Conservation (phyloP, 2,329 filamentous ascomycete genomes). For the Colletotrichum graminicola region DNA sequence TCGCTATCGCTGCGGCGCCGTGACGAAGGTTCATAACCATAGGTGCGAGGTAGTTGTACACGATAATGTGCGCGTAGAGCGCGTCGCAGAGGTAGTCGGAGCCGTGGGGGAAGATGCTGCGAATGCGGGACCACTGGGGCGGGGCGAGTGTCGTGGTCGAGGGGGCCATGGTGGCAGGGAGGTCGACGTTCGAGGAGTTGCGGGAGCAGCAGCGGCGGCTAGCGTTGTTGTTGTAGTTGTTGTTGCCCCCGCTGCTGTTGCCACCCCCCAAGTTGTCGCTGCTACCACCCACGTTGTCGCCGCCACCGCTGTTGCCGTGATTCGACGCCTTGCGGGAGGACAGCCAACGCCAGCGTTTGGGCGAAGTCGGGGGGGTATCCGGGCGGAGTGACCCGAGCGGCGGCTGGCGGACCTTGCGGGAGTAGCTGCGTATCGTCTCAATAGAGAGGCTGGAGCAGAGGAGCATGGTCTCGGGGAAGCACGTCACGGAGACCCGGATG, state of each 20-base stretch:
- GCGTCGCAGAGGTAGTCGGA: conserved; percentile 69
- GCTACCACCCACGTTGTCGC: neutral
- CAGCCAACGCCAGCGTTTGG: conserved; percentile 42
- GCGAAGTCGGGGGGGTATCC: conserved; percentile 39
- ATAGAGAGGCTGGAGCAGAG: conserved; percentile 66
- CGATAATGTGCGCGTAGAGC: conserved; percentile 69
- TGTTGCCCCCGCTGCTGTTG: neutral
- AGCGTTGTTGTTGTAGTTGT: too few species aligned
- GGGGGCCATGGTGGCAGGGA: conserved; percentile 16
- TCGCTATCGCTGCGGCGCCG: neutral
- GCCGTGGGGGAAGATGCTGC: conserved; percentile 64
- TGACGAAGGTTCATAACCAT: conserved; percentile 40
- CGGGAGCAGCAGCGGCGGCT: conserved; percentile 25
- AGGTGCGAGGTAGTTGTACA: conserved; percentile 68
- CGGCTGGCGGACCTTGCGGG: conserved; percentile 64
- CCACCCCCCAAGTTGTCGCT: neutral
- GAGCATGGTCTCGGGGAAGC: conserved; percentile 72
- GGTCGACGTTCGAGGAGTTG: conserved; percentile 30
- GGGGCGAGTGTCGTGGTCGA: conserved; percentile 36
- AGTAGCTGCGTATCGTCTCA: conserved; percentile 69
- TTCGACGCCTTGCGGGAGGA: conserved; percentile 31
- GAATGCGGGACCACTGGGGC: conserved; percentile 59
- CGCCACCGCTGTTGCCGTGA: conserved; percentile 3
- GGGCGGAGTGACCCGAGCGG: conserved; percentile 24
- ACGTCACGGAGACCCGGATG: conserved; percentile 64